Base-by-base conservation (phyloP, 495 filamentous ascomycete species). In the Neurospora sp. region DNA sequence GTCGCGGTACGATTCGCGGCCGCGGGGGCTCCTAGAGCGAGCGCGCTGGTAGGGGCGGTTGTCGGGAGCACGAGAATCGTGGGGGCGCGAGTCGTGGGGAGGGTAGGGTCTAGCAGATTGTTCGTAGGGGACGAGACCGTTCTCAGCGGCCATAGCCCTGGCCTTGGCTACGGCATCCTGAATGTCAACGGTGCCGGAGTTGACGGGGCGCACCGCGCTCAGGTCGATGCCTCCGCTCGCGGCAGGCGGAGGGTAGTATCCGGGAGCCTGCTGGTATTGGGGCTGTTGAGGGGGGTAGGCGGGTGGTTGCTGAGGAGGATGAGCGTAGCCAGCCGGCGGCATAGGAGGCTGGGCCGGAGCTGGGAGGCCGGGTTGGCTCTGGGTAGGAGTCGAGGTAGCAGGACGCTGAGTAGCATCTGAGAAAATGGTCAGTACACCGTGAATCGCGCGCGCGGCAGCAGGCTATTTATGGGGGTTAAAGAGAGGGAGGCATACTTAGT, bases 81-180 rank as follows among this genome's bases (percentile, higher is more conserved):
- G 69, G 35, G 71, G 42, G 35, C 70, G 70, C 14, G 70, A 65
- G 38, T 39, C 42, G 42, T 59, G 42, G 7, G 72, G 47, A 69
- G 77, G 75, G 72, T 86, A 88, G 5, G 80, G 74, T 27, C 71
- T 70, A 39, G 76, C 47, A 6, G 81, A 81, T 53, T 85, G 80
- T 22, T 88, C 86, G 76, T 86, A 87, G 18, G 85, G 81, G 4
- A 82, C 81, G 20, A 92, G 80, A 61, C 92, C 91, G 77, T 90
- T 89, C 75, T 94, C 89, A 35, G 89, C 87, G 27, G 92, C 91
- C 78, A 89, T 89, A 12, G 88, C 89, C 73, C 89, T 90, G 4
- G 90, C 92, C 75, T 90, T 90, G 4, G 90, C 90, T 71, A 94
- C 86, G 8, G 92, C 91, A 77, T 94, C 92, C 40, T 87, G 84